These are phyloP conservation scores for Teratosphaeria viscida DNA, from an alignment of 2,329 filamentous ascomycete species.

Conservation along the genomic window DNA sequence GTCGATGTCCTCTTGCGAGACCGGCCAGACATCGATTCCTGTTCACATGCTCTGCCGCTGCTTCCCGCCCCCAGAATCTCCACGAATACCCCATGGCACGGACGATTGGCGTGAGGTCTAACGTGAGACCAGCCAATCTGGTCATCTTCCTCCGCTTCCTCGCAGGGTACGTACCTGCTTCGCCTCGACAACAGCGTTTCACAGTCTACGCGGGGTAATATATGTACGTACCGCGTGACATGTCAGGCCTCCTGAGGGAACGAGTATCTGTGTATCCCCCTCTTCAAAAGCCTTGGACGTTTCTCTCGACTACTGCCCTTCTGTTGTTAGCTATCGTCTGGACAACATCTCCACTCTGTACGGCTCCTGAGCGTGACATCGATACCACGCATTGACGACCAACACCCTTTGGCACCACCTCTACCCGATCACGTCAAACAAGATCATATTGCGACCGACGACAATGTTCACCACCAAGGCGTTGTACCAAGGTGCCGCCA, in stretches of 20 bases:
- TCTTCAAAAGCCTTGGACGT: background rate
- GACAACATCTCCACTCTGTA: background rate
- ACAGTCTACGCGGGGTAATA: background rate
- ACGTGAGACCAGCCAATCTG: background rate
- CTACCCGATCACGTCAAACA: background rate
- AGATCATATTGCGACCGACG: constrained; percentile 5
- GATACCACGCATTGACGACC: background rate
- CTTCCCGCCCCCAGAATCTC: background rate
- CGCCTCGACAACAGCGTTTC: background rate
- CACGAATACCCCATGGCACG: background rate
- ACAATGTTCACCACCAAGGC: constrained; percentile 16
- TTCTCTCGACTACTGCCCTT: background rate
- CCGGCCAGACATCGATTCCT: background rate
- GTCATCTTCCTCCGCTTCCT: background rate
- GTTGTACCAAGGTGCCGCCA: constrained; percentile 20
- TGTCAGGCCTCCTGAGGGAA: background rate
- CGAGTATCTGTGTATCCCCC: background rate
- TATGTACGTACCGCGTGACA: background rate
- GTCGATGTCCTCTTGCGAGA: background rate
- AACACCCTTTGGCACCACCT: background rate
- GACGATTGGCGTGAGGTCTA: background rate
- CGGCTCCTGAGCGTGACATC: background rate
- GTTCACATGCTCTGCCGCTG: background rate
- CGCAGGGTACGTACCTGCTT: background rate
- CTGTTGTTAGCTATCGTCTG: background rate